Conservation (phyloP, 1,139 yeast genomes). For the Arxiozyma slooffiae region DNA sequence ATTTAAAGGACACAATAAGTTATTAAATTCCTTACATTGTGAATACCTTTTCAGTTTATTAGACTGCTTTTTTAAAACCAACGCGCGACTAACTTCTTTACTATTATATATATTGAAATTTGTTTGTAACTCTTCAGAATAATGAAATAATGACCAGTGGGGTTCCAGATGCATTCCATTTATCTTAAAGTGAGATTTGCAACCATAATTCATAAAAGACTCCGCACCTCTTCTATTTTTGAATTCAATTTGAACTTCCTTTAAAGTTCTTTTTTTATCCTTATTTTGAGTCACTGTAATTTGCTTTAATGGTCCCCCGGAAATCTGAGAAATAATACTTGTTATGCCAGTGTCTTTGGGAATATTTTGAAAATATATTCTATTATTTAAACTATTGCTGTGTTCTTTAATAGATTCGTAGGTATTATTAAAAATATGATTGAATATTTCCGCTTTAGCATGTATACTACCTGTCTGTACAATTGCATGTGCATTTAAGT, state of each 20-base stretch:
- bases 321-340: slow-evolving; percentile 46
- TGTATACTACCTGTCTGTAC: not conserved
- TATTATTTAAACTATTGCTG: not conserved
- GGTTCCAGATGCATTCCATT: slow-evolving; percentile 47
- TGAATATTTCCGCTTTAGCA: not conserved
- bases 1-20: slow-evolving; percentile 33
- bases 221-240: slow-evolving; percentile 45
- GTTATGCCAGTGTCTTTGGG: slow-evolving; percentile 39
- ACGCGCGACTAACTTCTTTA: slow-evolving; percentile 16
- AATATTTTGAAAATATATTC: slow-evolving; percentile 21
- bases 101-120: not conserved
- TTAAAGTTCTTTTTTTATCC: slow-evolving; percentile 1
- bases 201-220: slow-evolving; percentile 45
- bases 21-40: slow-evolving; percentile 4
- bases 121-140: not conserved
- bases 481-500: not conserved
- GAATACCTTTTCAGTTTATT: slow-evolving; percentile 17
- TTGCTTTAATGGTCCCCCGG: slow-evolving; percentile 69
- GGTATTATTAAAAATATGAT: not conserved
- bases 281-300: slow-evolving; percentile 27
- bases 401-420: not conserved
- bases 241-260: slow-evolving; percentile 45
- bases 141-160: slow-evolving; percentile 26
- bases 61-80: slow-evolving; percentile 32
- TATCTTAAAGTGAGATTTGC: slow-evolving; percentile 48